A percentile compares a stretch with the other conserved stretches of the same genome.
These are phyloP conservation scores for Penicillium capsulatum DNA, from an alignment of 2,329 filamentous ascomycete genomes.

Conservation along the genomic window DNA sequence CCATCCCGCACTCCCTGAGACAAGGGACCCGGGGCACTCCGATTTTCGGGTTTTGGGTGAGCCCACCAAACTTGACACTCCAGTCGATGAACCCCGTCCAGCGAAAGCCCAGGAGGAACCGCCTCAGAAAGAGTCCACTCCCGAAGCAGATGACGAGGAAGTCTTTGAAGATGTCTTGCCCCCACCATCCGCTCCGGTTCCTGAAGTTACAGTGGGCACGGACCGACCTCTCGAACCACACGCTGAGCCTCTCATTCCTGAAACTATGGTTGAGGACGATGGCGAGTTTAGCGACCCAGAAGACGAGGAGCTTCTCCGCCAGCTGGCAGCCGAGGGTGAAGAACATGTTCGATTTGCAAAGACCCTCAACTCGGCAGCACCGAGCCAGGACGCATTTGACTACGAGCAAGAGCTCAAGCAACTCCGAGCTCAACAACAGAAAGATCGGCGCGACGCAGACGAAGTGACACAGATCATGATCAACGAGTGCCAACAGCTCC, in stretches of 20 bases:
- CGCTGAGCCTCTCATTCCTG: constrained; percentile 15
- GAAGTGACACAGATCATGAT: constrained; percentile 95
- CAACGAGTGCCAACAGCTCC: constrained; percentile 84
- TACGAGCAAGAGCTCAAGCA: constrained; percentile 86
- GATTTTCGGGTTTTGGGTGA: no score
- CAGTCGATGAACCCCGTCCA: not conserved
- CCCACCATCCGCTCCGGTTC: not conserved
- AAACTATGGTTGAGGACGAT: constrained; percentile 42
- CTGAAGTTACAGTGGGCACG: constrained; percentile 21
- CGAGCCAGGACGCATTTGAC: constrained; percentile 65
- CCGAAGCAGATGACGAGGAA: constrained; percentile 51
- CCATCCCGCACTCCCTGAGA: not conserved
- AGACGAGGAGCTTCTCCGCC: constrained; percentile 81
- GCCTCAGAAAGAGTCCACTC: constrained; percentile 32
- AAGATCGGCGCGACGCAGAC: constrained; percentile 90
- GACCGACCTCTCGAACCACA: constrained; percentile 19
- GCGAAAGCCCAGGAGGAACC: not conserved
- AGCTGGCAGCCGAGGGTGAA: constrained; percentile 84
- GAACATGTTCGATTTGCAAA: constrained; percentile 92
- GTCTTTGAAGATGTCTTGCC: constrained; percentile 52
- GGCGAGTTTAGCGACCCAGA: constrained; percentile 79
- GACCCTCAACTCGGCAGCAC: constrained; percentile 71
- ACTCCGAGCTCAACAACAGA: constrained; percentile 89
- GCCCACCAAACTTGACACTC: no score
- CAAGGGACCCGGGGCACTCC: not conserved